Evolutionary conservation across 495 filamentous ascomycete species (phyloP), one percentile per base, ranked within the genome.

Genomic region (Haplographium delicatum): DNA sequence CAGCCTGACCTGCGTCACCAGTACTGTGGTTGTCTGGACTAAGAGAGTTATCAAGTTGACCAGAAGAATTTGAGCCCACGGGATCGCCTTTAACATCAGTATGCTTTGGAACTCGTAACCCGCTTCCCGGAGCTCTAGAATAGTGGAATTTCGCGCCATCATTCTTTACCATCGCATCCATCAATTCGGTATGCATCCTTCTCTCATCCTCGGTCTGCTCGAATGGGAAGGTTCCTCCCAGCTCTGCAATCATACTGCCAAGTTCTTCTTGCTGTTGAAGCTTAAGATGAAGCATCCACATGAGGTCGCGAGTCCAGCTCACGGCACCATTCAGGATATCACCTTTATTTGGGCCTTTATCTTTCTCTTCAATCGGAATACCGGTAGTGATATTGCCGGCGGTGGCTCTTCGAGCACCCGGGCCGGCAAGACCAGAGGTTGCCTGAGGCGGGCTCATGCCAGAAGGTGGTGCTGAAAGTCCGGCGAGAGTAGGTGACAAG

Each of bases 271-370:
- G 85, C 62, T 96, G 89, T 59, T 91, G 82, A 42, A 91, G 73
- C 66, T 95, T 95, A 53, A 84, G 70, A 57, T 94, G 79, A 31
- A 95, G 70, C 64, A 90, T 79, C 93, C 93, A 97, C 93, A 98
- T 97, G 35, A 98, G 72, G 68, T 98, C 93, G 38, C 91, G 83
- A 52, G 85, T 96, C 93, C 93, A 98, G 66, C 87, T 85, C 40
- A 98, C 93, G 13, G 93, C 86, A 24, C 93, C 93, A 63, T 97
- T 97, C 47, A 98, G 82, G 45, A 98, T 97, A 62, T 98, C 93
- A 34, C 93, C 93, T 69, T 98, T 98, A 74, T 97, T 97, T 0
- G 93, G 93, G 1, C 94, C 94, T 57, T 97, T 96, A 68, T 98
- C 93, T 59, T 97, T 98, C 54, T 98, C 93, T 58, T 98, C 93